A percentile compares a stretch with the other conserved stretches of the same genome.
Conservation (phyloP, 306 rosid species). For the Gillenia trifoliata region DNA sequence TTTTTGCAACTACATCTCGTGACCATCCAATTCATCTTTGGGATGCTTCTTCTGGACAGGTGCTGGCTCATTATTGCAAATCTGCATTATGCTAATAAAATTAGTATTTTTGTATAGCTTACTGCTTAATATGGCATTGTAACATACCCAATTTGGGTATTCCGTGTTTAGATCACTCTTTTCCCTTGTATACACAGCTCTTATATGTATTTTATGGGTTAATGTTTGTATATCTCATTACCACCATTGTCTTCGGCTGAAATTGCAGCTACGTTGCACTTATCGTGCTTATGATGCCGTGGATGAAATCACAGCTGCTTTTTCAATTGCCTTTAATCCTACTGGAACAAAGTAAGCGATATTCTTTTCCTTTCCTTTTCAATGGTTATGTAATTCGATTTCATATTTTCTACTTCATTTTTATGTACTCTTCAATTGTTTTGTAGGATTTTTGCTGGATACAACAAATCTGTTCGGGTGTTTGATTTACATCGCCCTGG, state of each 20-base stretch:
- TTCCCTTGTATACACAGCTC: constrained; percentile 1
- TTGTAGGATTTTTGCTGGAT: constrained; percentile 88
- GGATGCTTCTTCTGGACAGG: constrained; percentile 95
- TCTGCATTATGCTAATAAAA: background rate
- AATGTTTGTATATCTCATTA: constrained; percentile 12
- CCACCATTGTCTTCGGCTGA: constrained; percentile 18
- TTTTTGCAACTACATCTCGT: constrained; percentile 80
- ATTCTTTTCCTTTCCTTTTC: constrained; percentile 2
- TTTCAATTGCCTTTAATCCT: constrained; percentile 88
- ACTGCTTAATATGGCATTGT: background rate
- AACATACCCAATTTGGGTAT: background rate
- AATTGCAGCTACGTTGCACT: constrained; percentile 85
- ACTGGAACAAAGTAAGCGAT: constrained; percentile 71
- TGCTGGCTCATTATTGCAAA: constrained; percentile 17
- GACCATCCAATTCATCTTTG: constrained; percentile 98
- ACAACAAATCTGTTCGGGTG: constrained; percentile 81
- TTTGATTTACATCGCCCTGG: constrained; percentile 98
- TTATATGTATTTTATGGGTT: constrained; percentile 7
- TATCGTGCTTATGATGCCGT: constrained; percentile 94
- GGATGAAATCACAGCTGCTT: constrained; percentile 93
- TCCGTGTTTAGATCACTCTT: background rate
- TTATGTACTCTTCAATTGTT: constrained; percentile 15
- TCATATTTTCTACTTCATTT: background rate
- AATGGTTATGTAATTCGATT: background rate
- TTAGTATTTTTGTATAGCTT: background rate